phyloP scores from a whole-genome alignment of 805 yeast genomes.

The Schwanniomyces occidentalis region DNA sequence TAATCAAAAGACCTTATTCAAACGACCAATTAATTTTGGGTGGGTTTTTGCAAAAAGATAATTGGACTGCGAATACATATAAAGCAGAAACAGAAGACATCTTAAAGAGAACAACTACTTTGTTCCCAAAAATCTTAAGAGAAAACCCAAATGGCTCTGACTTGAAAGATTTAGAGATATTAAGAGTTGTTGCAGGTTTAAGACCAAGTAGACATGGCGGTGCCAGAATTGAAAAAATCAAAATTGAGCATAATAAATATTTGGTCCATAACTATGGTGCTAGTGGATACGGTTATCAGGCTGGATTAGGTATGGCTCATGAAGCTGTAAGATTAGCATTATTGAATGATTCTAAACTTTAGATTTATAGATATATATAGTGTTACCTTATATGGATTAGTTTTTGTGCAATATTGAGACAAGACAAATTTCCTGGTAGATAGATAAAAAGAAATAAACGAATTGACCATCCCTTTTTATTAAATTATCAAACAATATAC shows the following conservation, averaged over 20 bases:
- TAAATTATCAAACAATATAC: too few species aligned
- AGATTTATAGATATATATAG: too few species aligned
- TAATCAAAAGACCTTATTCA: conserved; percentile 70
- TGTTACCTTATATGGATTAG: background rate
- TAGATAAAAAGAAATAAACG: too few species aligned
- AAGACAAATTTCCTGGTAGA: too few species aligned
- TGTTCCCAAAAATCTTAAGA: conserved; percentile 17
- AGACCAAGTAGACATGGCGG: conserved; percentile 28
- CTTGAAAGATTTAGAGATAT: conserved; percentile 20
- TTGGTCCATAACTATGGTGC: conserved; percentile 27
- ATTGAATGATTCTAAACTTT: too few species aligned
- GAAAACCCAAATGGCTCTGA: conserved; percentile 29
- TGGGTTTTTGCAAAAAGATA: conserved; percentile 22
- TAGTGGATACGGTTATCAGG: conserved; percentile 41
- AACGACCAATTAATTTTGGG: conserved; percentile 52
- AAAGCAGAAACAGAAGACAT: conserved; percentile 19
- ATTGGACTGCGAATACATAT: conserved; percentile 16
- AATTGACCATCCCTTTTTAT: too few species aligned
- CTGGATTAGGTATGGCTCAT: conserved; percentile 61
- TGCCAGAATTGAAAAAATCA: conserved; percentile 19
- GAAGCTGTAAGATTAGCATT: too few species aligned
- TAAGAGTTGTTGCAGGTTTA: conserved; percentile 22
- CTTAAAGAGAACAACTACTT: conserved; percentile 14
- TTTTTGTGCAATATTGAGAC: background rate
- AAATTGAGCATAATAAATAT: conserved; percentile 1